Evolutionary conservation across 2,329 filamentous ascomycete genomes (phyloP), one percentile per base, ranked within the genome.

Genomic region (Xylaria sp.): DNA sequence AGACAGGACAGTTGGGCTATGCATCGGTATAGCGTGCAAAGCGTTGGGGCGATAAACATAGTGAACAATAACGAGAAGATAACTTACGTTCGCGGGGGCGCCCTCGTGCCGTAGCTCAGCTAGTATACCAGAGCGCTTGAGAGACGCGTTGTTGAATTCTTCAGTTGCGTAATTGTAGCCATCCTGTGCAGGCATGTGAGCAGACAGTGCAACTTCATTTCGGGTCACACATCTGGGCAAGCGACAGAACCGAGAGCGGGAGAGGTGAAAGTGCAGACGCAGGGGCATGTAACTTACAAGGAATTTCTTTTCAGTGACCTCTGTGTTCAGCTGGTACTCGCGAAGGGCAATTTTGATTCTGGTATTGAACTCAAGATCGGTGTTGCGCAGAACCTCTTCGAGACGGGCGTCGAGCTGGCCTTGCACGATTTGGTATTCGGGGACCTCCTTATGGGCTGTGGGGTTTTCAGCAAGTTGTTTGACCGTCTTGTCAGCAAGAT

Each of bases 401-500:
- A 81, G 77, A 41, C 79, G 78, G 31, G 77, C 67, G 58, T 84
- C 76, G 11, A 92, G 79, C 62, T 85, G 78, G 3, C 76, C 72
- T 67, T 82, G 79, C 56, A 89, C 76, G 17, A 77, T 73, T 9
- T 76, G 67, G 73, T 85, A 86, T 70, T 88, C 85, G 6, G 79
- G 77, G 11, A 80, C 81, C 64, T 83, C 74, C 70, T 83, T 81
- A 75, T 87, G 80, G 46, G 78, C 79, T 8, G 83, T 75, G 7
- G 83, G 79, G 53, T 86, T 80, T 49, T 82, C 77, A 63, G 86
- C 79, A 60, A 90, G 76, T 60, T 83, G 80, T 49, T 86, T 83
- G 60, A 89, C 76, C 53, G 79, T 83, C 33, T 86, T 81, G 54
- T 86, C 83, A 17, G 87, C 87, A 19, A 92, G 79, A 70, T 90